phyloP scores from a whole-genome alignment of 1,284 basidiomycete genomes.

The Ustilago tritici region DNA sequence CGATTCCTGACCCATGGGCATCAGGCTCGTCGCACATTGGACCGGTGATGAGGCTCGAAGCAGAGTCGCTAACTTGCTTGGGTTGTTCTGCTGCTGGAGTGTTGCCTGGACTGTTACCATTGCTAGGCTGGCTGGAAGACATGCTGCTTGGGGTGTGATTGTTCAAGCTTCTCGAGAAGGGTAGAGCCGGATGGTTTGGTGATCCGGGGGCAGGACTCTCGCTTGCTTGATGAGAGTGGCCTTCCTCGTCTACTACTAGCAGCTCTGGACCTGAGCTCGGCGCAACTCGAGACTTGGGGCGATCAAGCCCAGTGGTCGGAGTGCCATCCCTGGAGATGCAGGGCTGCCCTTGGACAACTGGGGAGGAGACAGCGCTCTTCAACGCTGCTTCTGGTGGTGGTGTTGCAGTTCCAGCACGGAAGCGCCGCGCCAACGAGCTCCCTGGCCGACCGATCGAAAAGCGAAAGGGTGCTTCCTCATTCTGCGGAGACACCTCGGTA shows the following conservation, averaged over 20 bases:
- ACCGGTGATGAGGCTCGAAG: conserved; percentile 33
- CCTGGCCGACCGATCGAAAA: conserved; percentile 29
- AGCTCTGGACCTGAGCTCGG: conserved; percentile 24
- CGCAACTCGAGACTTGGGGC: conserved; percentile 13
- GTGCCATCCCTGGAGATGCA: conserved; percentile 11
- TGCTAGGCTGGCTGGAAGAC: conserved; percentile 13
- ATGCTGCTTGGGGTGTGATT: conserved; percentile 33
- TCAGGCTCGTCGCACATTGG: conserved; percentile 36
- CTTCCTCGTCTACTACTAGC: conserved; percentile 50
- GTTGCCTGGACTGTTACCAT: conserved; percentile 10
- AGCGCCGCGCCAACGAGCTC: conserved; percentile 32
- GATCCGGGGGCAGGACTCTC: background rate
- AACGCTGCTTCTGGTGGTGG: conserved; percentile 16
- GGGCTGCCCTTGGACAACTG: conserved; percentile 7
- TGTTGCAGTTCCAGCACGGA: conserved; percentile 22
- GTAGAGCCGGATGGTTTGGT: background rate
- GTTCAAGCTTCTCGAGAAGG: conserved; percentile 29
- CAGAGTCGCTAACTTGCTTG: conserved; percentile 6
- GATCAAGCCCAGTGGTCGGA: conserved; percentile 1
- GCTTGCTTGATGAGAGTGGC: conserved; percentile 20
- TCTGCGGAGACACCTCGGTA: conserved; percentile 26
- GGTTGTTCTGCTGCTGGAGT: conserved; percentile 7
- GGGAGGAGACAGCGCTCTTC: conserved; percentile 13
- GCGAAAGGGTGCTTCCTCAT: conserved; percentile 29
- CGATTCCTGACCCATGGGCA: conserved; percentile 15